Evolutionary conservation across 1,139 yeast genomes (phyloP).

Genomic region (Yamadazyma epiphylla): DNA sequence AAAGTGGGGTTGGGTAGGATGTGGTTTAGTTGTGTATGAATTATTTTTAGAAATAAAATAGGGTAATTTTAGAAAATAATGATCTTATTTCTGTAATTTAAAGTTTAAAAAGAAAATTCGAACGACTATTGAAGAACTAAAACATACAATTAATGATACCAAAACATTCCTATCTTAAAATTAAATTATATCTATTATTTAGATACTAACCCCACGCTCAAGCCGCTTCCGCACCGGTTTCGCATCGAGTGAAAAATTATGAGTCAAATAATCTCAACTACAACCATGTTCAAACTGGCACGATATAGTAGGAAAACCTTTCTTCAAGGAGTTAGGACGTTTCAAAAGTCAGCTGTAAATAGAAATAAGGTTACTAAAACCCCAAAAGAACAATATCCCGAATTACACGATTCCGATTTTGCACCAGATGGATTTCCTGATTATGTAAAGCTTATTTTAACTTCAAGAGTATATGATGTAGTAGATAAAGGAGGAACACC

Average conservation of each 20-base stretch:
- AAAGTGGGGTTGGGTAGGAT: too few species aligned
- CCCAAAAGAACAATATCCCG: slow-evolving; percentile 35
- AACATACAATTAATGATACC: too few species aligned
- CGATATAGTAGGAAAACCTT: background rate
- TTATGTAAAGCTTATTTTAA: slow-evolving; percentile 81
- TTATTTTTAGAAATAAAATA: too few species aligned
- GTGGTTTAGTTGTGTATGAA: too few species aligned
- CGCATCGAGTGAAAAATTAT: background rate
- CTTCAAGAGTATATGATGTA: slow-evolving; percentile 92
- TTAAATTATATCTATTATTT: too few species aligned
- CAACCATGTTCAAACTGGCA: background rate
- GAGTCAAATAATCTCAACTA: slow-evolving; percentile 1
- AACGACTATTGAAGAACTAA: too few species aligned
- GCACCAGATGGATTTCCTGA: slow-evolving; percentile 75
- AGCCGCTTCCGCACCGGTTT: background rate
- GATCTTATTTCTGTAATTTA: too few species aligned
- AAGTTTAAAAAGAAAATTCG: too few species aligned
- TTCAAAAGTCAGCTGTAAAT: background rate
- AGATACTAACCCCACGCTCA: background rate
- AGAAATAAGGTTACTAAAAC: background rate
- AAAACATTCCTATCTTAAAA: too few species aligned
- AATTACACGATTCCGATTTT: slow-evolving; percentile 48
- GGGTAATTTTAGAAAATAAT: too few species aligned
- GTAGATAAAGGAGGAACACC: slow-evolving; percentile 80
- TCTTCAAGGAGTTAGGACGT: too few species aligned